Base-by-base conservation (phyloP, 2,329 filamentous ascomycete genomes). In the Claviceps africana region DNA sequence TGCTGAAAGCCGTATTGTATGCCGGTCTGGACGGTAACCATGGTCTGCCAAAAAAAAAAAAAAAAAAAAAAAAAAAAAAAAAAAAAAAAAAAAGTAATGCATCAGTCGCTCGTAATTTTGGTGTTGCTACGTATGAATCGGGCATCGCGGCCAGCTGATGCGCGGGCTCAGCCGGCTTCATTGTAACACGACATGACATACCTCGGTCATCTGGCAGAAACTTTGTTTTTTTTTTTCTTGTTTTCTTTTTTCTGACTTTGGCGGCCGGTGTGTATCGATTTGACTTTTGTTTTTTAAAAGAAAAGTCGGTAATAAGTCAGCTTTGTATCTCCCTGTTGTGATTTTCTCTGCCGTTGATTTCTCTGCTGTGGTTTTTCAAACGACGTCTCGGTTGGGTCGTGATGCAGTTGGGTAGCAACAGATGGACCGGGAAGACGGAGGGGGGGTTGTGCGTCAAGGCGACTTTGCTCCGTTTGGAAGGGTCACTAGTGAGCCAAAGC, bases 1-100 rank as follows among this genome's bases (percentile, higher is more conserved):
- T 85, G 81, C 71, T 62, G 59, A 42, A 57, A 50, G 52, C 54
- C 59, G 62, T 66, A 60, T 58, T 68, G 70, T 57, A 57, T 57
- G 35, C 25, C 48, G 13, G 49, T 8, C 21, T 55, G 54, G 31
- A 69, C 56, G 60, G 69, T 69, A 54, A 65, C 68, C 69, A 72
- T 72, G 48, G 53, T 59, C 61, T 62, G n/a, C n/a, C n/a, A n/a
- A n/a, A n/a, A n/a, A n/a, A n/a, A n/a, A n/a, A n/a, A n/a, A n/a
- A n/a, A n/a, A n/a, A n/a, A n/a, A n/a, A n/a, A n/a, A n/a, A n/a
- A n/a, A n/a, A n/a, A n/a, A n/a, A n/a, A n/a, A n/a, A n/a, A n/a
- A n/a, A n/a, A n/a, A n/a, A 37, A 3, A 11, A 28, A 37, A 45
- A 22, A 3, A 28, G 8, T 3, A 25, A 5, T 5, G 33, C 22